Evolutionary conservation across 2,329 filamentous ascomycete species (phyloP), one percentile per base, ranked within the genome.

Genomic region (Myriosclerotinia duriaeana): DNA sequence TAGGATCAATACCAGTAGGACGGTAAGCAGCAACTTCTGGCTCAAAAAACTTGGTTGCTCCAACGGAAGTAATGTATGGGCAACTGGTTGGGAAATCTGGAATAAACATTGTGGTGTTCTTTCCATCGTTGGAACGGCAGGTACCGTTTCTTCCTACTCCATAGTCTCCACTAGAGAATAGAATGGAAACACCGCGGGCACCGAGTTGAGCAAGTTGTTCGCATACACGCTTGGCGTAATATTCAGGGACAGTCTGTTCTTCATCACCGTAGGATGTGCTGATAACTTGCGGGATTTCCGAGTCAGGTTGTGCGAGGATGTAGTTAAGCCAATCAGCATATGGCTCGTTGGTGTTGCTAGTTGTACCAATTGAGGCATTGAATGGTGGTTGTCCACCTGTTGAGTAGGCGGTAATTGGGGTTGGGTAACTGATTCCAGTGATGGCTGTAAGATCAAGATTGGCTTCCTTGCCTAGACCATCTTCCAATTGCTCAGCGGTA

Each of bases 251-350:
- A 0, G 81, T 80, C 59, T 84, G 79, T 76, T 87, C 85, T 69
- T 87, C 82, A 69, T 87, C 85, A 17, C 81, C 83, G 72, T 87
- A 88, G 17, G 83, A 85, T 26, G 85, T 81, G 56, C 82, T 83
- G 15, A 88, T 78, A 2, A 87, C 82, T 62, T 85, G 83, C 0
- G 86, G 85, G 17, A 87, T 72, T 26, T 80, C 60, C 15, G 60
- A 36, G 11, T 38, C 75, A 9, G 77, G 74, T 53, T 83, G 79
- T 0, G 78, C 74, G 0, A 87, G 76, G 15, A 87, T 74, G 66
- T 81, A 79, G 56, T 84, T 77, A 8, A 87, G 77, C 70, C 85
- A 82, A 46, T 83, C 81, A 1, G 87, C 76, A 69, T 84, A 87
- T 0, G 85, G 85, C 73, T 87, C 85, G 72, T 87, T 72, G 52